phyloP scores from a whole-genome alignment of 2,329 filamentous ascomycete genomes.

The Torrubiellomyces zombiae region DNA sequence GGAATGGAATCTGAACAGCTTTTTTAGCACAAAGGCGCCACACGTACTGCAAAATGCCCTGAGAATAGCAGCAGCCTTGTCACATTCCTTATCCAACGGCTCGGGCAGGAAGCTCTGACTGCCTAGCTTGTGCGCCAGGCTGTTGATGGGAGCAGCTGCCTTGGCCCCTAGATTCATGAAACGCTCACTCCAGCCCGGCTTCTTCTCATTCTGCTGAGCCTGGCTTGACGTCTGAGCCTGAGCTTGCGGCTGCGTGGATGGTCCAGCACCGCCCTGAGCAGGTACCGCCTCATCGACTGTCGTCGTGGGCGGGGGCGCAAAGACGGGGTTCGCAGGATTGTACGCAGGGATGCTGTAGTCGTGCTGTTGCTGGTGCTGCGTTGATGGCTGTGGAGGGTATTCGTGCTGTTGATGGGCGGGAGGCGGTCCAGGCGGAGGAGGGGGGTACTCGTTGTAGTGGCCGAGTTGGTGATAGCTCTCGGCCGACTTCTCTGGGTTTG shows the following conservation, averaged over 20 bases:
- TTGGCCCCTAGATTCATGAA: conserved; percentile 20
- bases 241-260: conserved; percentile 2
- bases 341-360: conserved; percentile 14
- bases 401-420: conserved; percentile 3
- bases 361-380: conserved; percentile 4
- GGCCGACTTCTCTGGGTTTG: conserved; percentile 1
- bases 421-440: conserved; percentile 7
- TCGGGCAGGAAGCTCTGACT: conserved; percentile 74
- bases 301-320: conserved; percentile 12
- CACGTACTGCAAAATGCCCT: conserved; percentile 68
- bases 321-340: conserved; percentile 13
- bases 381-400: conserved; percentile 5
- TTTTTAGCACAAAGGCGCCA: accelerated
- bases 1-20: no score
- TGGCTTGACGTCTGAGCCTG: conserved; percentile 1
- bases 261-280: conserved; percentile 1
- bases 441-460: conserved; percentile 10
- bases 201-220: conserved; percentile 4
- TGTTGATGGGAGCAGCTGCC: conserved; percentile 60
- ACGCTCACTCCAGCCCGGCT: conserved; percentile 12
- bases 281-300: conserved; percentile 1
- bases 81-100: conserved; percentile 72
- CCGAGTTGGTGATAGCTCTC: conserved; percentile 2
- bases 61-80: conserved; percentile 76
- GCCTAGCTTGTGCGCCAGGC: conserved; percentile 67